Base-by-base conservation (phyloP, 768 basidiomycete genomes). In the Auriscalpium vulgare region DNA sequence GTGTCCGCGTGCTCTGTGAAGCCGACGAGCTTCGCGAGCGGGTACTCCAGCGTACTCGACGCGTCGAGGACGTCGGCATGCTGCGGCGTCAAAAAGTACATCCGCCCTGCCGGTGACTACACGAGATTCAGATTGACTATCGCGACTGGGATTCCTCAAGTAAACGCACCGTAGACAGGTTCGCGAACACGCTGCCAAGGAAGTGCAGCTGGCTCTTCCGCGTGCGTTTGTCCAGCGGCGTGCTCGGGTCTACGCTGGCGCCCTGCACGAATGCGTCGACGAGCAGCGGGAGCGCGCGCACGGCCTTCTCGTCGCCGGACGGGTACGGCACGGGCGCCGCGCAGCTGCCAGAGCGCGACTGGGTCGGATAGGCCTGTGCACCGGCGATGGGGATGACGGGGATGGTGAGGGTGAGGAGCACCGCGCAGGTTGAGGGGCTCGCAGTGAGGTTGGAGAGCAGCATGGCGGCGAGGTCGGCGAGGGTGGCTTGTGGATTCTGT, bases 401-500 rank as follows among this genome's bases (percentile, higher is more conserved):
- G 48, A 97, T 78, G 56, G 81, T 81, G 46, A 94, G 72, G 1
- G 75, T 74, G 6, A 92, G 72, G 9, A 98, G 68, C 8, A 77
- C 68, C 10, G 79, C 73, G 61, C 89, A 87, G 53, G 88, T 79
- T 0, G 79, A 70, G 2, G 88, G 76, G 46, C 89, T 84, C 5
- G 88, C 79, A 9, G 92, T 89, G 37, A 97, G 73, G 72, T 98
- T 98, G n/a, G 94, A 95, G 10, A 98, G 78, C 1, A 97, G 77
- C 95, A 98, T 98, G n/a, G 91, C 81, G 3, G 94, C 92, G 17
- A 98, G 82, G 74, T 97, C 95, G 37, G 93, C 92, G 29, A 97
- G 85, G 56, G 87, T 83, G 10, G 95, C 84, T 58, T 87, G 82
- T n/a, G 91, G 87, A 70, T 93, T 88, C 94, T 97, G 63, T 9